These are phyloP conservation scores for Microsporum canis DNA, from an alignment of 2,329 filamentous ascomycete species.

Conservation along the genomic window DNA sequence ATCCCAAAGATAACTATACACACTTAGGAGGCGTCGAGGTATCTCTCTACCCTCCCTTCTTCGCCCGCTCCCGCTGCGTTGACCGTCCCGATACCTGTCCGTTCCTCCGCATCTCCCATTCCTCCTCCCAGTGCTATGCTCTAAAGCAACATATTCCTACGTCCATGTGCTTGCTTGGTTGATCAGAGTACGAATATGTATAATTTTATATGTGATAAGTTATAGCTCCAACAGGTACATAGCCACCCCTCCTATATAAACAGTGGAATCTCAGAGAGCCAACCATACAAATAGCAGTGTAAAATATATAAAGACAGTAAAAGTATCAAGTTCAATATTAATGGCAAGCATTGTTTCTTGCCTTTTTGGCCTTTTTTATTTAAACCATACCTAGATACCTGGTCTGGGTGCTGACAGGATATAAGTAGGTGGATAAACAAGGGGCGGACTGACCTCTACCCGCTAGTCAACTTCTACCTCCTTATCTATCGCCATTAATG, in stretches of 20 bases:
- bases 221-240: not conserved
- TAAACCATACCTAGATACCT: not conserved
- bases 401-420: not conserved
- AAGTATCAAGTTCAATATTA: too few relatives aligned
- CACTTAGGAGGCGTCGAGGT: too few relatives aligned
- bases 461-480: not conserved
- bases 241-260: not conserved
- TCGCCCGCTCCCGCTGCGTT: too few relatives aligned
- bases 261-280: not conserved
- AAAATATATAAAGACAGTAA: too few relatives aligned
- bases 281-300: too few relatives aligned
- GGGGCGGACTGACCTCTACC: not conserved
- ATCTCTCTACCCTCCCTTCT: too few relatives aligned
- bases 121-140: too few relatives aligned
- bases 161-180: not conserved
- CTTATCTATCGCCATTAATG: not conserved
- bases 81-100: too few relatives aligned
- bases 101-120: too few relatives aligned
- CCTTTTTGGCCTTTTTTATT: not conserved
- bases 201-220: not conserved
- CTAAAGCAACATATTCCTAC: too few relatives aligned
- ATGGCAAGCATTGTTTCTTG: too few relatives aligned
- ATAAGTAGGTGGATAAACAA: not conserved
- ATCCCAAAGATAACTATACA: too few relatives aligned
- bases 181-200: not conserved